These are phyloP conservation scores for Wallacemonas sp. DNA, from an alignment of 208 protist species.

Conservation along the genomic window DNA sequence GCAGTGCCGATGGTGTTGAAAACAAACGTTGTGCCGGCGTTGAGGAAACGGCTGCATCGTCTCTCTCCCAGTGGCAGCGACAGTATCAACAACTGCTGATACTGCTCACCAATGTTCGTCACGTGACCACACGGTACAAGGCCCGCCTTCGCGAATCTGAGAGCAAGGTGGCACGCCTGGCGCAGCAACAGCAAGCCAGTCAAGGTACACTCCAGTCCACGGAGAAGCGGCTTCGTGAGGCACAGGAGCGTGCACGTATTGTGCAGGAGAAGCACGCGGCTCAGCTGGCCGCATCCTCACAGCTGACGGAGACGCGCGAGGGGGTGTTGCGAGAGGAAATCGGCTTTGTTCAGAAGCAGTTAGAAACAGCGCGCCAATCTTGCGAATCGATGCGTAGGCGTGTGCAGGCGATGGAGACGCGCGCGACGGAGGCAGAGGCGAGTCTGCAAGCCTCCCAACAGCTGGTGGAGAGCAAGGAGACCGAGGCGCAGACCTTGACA, in stretches of 20 bases:
- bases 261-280: not conserved
- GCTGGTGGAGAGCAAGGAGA: not conserved
- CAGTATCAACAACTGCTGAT: slow-evolving; percentile 10
- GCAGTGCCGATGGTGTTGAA: too few relatives aligned
- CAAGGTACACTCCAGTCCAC: not conserved
- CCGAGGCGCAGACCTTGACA: not conserved
- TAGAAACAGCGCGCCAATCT: not conserved
- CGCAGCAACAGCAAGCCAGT: not conserved
- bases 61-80: not conserved
- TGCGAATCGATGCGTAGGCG: not conserved
- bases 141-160: not conserved
- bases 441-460: not conserved
- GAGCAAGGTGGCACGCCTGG: not conserved
- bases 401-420: not conserved
- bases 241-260: too few relatives aligned
- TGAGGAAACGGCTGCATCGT: too few relatives aligned
- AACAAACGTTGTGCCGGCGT: too few relatives aligned
- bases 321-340: not conserved
- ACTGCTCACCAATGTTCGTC: not conserved
- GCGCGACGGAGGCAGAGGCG: not conserved
- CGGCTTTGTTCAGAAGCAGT: not conserved
- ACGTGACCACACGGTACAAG: not conserved
- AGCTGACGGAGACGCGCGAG: not conserved
- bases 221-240: not conserved
- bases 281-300: not conserved